Base-by-base conservation (phyloP, 768 basidiomycete species). In the Nevesoporus exiguus region DNA sequence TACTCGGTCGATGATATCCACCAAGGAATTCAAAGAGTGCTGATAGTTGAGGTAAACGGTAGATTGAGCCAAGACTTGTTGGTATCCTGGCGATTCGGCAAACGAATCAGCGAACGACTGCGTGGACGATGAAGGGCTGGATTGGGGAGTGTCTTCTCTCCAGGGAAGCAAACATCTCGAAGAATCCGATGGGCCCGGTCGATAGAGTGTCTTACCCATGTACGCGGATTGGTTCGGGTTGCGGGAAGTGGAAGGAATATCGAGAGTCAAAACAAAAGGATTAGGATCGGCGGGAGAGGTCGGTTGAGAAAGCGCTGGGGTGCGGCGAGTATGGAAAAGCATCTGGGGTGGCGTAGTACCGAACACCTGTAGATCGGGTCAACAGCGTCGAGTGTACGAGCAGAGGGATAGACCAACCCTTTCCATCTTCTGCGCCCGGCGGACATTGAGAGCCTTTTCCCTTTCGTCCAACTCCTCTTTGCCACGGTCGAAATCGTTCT, bases 371-470 rank as follows among this genome's bases (percentile, higher is more conserved):
- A 13, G 14, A 46, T 41, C 50, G 37, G 39, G 22, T 51, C 43
- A 58, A 59, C 42, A 22, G 22, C 30, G 27, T 43, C 27, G 21
- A 27, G 48, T 5, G 9, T 24, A 24, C 25, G 13, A 33, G 1
- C 33, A 37, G 27, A 42, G 6, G 3, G 44, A n/a, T 21, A 17
- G 10, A 30, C 77, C 29, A 51, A 88, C 90, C 82, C 88, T 86
- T 71, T 92, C 89, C 89, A 93, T 92, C 72, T 93, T 93, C 65
- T 85, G 77, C 36, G 89, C 90, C 47, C 91, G 74, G 46, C 84
- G 78, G 43, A 93, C 89, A 62, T 88, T 88, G 64, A 86, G 80
- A 14, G 86, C 85, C 73, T 90, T 90, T 66, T 92, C 89, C 58
- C 73, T 77, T 27, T 82, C 82, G 61, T 83, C 78, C 45, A 93